Conservation (phyloP, 148 eudicot species). For the Rhododendron ovatum region DNA sequence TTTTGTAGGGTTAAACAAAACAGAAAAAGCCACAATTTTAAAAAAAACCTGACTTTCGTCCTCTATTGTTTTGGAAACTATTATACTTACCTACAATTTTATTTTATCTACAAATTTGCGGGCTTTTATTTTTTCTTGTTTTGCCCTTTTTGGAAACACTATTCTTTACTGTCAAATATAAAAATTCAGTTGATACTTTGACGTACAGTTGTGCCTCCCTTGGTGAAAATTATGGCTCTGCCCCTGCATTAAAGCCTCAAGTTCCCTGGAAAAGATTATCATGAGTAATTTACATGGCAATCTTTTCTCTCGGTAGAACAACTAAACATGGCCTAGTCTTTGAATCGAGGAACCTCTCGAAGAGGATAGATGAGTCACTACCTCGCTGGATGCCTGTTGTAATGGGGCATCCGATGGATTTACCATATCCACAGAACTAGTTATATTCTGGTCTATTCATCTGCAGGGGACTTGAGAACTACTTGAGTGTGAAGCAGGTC, state of each 20-base stretch:
- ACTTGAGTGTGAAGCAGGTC: conserved; percentile 88
- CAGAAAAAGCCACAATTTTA: neutral
- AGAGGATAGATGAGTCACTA: neutral
- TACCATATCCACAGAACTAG: neutral
- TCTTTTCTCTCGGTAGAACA: neutral
- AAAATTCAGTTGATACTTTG: neutral
- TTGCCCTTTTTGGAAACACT: neutral
- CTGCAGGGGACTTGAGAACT: conserved; percentile 91
- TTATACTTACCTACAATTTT: neutral
- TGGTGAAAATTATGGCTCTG: neutral
- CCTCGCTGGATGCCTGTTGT: neutral
- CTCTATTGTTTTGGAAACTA: neutral
- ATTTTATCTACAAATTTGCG: neutral
- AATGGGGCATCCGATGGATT: neutral
- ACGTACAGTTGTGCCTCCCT: neutral
- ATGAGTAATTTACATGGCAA: conserved; percentile 5
- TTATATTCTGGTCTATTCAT: neutral
- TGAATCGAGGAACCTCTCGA: neutral
- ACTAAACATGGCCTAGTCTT: neutral
- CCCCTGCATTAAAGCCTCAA: neutral
- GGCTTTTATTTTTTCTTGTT: neutral
- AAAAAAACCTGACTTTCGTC: neutral
- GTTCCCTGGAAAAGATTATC: neutral
- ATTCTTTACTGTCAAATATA: neutral
- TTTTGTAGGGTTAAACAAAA: neutral